Conservation (phyloP, 1,284 basidiomycete genomes). For the Rhodotorula sp. region DNA sequence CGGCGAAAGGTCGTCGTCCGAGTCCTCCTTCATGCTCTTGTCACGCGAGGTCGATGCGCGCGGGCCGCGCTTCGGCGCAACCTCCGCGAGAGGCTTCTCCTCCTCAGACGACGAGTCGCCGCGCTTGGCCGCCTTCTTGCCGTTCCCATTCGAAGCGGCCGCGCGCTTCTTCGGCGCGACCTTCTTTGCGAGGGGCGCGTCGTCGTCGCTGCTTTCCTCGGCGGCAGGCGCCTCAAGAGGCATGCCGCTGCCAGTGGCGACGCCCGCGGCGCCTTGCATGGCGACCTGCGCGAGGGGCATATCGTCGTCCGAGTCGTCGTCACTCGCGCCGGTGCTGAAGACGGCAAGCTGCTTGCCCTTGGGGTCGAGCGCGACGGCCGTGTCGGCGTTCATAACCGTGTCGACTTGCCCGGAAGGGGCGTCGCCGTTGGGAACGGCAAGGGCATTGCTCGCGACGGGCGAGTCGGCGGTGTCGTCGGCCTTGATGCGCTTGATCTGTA, state of each 20-base stretch:
- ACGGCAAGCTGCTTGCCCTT: conserved; percentile 41
- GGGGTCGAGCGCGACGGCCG: conserved; percentile 26
- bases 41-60: conserved; percentile 59
- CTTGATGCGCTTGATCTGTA: conserved; percentile 38
- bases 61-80: conserved; percentile 55
- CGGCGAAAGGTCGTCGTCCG: conserved; percentile 24
- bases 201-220: conserved; percentile 45
- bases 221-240: neutral
- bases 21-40: conserved; percentile 20
- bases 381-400: conserved; percentile 36
- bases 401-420: conserved; percentile 11
- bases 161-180: conserved; percentile 7
- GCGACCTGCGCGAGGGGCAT: conserved; percentile 44
- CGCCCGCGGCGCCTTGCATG: neutral
- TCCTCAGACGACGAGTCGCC: conserved; percentile 60
- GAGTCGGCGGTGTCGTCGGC: conserved; percentile 9
- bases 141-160: neutral
- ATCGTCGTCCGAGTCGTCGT: conserved; percentile 36
- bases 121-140: conserved; percentile 1
- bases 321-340: conserved; percentile 35
- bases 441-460: conserved; percentile 1
- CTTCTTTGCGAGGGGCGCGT: conserved; percentile 46
- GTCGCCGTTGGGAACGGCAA: conserved; percentile 14
- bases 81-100: conserved; percentile 66
- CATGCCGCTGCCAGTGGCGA: conserved; percentile 16